These are phyloP conservation scores for Curvularia lunata DNA, from an alignment of 2,329 filamentous ascomycete species.

Conservation along the genomic window DNA sequence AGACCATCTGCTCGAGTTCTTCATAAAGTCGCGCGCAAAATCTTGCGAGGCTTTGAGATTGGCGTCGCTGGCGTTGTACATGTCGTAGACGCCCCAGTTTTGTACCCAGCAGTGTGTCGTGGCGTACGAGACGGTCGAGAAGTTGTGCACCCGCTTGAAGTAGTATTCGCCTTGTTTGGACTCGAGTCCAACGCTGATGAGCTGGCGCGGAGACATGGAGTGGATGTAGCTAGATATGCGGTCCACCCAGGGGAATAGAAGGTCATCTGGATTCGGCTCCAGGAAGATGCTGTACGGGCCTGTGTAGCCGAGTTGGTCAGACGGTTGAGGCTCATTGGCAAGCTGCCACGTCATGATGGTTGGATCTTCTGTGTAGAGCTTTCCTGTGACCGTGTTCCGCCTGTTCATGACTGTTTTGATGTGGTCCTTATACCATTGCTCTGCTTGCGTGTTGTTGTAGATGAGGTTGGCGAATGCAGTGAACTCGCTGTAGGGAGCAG, in stretches of 20 bases:
- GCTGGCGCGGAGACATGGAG: conserved; percentile 45
- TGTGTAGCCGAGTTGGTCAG: conserved; percentile 32
- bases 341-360: conserved; percentile 53
- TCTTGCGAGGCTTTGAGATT: conserved; percentile 45
- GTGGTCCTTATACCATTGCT: conserved; percentile 48
- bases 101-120: conserved; percentile 52
- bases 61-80: conserved; percentile 43
- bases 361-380: conserved; percentile 46
- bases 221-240: conserved; percentile 49
- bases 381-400: conserved; percentile 47
- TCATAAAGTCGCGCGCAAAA: conserved; percentile 45
- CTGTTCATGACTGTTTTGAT: conserved; percentile 47
- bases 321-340: conserved; percentile 50
- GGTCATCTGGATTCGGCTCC: conserved; percentile 38
- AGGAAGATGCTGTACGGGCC: conserved; percentile 39
- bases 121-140: conserved; percentile 48
- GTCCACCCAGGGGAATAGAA: conserved; percentile 48
- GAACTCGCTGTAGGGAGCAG: conserved; percentile 39
- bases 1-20: conserved; percentile 45
- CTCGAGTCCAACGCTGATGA: conserved; percentile 50
- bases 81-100: conserved; percentile 51
- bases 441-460: conserved; percentile 45
- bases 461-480: conserved; percentile 44
- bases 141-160: conserved; percentile 49
- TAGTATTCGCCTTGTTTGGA: conserved; percentile 51